Evolutionary conservation across 1,284 basidiomycete species (phyloP).

Genomic region (Leccinum solheimii): DNA sequence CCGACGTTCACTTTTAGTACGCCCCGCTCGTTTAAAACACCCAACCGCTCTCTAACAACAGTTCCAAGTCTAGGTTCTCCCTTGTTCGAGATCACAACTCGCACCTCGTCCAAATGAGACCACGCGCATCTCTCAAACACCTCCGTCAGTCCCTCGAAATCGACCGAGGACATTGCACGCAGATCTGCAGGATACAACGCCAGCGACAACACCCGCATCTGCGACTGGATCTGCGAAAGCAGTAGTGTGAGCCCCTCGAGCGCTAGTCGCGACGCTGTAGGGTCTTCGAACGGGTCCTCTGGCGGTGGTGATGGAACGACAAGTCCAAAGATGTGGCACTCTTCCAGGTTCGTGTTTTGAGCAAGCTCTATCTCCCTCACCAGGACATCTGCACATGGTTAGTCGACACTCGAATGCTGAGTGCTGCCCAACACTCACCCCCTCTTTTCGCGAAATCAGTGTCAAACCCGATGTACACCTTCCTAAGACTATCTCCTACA

Average conservation of each 20-base stretch:
- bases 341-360: conserved; percentile 26
- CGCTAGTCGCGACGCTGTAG: conserved; percentile 9
- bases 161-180: conserved; percentile 30
- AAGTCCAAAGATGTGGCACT: conserved; percentile 36
- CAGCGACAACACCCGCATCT: conserved; percentile 33
- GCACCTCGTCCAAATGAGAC: conserved; percentile 30
- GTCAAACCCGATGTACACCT: conserved; percentile 33
- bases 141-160: conserved; percentile 31
- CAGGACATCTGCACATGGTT: conserved; percentile 24
- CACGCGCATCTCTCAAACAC: conserved; percentile 29
- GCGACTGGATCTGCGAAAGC: conserved; percentile 29
- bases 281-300: conserved; percentile 22
- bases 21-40: conserved; percentile 24
- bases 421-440: conserved; percentile 24
- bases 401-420: background rate
- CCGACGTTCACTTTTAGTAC: conserved; percentile 33
- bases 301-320: conserved; percentile 35
- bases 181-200: conserved; percentile 35
- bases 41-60: conserved; percentile 28
- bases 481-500: conserved; percentile 24
- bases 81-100: conserved; percentile 33
- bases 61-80: conserved; percentile 28
- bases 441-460: conserved; percentile 34
- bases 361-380: conserved; percentile 31
- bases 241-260: conserved; percentile 28